These are phyloP conservation scores for Venturia aucupariae DNA, from an alignment of 2,329 filamentous ascomycete species.

Conservation along the genomic window DNA sequence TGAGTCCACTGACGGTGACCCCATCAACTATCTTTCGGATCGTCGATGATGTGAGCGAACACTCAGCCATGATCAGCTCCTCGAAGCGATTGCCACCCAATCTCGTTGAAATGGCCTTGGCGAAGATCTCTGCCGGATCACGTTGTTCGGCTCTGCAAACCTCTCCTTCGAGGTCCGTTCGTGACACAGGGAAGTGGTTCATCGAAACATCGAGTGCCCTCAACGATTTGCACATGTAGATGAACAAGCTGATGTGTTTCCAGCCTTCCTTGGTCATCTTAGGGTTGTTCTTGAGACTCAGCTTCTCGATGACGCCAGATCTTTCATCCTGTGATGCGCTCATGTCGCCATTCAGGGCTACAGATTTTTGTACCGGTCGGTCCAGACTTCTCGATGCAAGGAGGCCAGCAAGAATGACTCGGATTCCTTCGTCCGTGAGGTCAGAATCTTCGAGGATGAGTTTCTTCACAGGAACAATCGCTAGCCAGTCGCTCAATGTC, in stretches of 20 bases:
- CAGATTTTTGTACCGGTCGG: conserved; percentile 24
- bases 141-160: conserved; percentile 20
- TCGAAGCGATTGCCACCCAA: conserved; percentile 68
- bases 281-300: conserved; percentile 80
- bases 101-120: conserved; percentile 66
- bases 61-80: conserved; percentile 74
- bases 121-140: conserved; percentile 58
- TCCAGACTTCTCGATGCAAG: conserved; percentile 66
- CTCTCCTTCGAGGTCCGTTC: conserved; percentile 15
- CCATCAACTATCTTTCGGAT: conserved; percentile 73
- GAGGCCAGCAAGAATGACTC: conserved; percentile 78
- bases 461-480: conserved; percentile 83
- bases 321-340: conserved; percentile 33
- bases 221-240: conserved; percentile 81
- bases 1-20: conserved; percentile 66
- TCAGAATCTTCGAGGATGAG: conserved; percentile 81
- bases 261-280: conserved; percentile 81
- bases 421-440: conserved; percentile 74
- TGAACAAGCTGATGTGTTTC: conserved; percentile 81
- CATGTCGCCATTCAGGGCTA: conserved; percentile 25
- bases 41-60: conserved; percentile 60
- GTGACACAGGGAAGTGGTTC: conserved; percentile 59
- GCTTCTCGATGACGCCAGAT: conserved; percentile 71
- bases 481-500: conserved; percentile 87
- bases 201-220: conserved; percentile 81